phyloP scores from a whole-genome alignment of 208 protist genomes.

The Trypanosoma boissoni region DNA sequence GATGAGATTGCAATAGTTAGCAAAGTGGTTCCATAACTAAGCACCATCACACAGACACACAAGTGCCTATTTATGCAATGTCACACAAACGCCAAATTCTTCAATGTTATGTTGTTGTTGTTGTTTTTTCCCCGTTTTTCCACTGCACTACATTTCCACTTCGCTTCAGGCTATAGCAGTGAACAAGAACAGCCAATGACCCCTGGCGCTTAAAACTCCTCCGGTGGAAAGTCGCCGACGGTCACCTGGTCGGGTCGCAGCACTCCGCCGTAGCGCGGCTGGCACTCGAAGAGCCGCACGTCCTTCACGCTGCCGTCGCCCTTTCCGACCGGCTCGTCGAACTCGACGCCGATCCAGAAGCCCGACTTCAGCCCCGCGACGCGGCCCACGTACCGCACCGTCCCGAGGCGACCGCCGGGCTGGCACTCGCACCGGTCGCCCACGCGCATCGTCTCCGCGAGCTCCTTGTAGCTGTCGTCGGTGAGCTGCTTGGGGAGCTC shows the following conservation, averaged over 20 bases:
- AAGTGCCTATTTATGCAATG: no score
- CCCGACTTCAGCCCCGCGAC: constrained; percentile 78
- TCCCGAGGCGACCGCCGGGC: constrained; percentile 81
- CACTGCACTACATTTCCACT: no score
- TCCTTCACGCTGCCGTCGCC: constrained; percentile 93
- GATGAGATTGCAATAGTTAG: no score
- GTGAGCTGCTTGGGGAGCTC: constrained; percentile 36
- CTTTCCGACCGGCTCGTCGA: constrained; percentile 95
- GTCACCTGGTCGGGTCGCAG: constrained; percentile 85
- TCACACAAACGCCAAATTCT: no score
- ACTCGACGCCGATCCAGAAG: constrained; percentile 91
- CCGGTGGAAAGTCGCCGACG: constrained; percentile 88
- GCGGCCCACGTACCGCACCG: constrained; percentile 86
- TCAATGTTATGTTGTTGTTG: no score
- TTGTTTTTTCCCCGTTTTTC: no score
- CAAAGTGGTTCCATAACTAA: no score
- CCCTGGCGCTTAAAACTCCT: constrained; percentile 52
- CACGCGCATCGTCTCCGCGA: constrained; percentile 67
- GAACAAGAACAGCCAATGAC: no score
- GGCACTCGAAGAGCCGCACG: constrained; percentile 83
- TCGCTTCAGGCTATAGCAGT: no score
- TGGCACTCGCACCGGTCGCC: constrained; percentile 81
- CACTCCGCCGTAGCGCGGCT: constrained; percentile 78
- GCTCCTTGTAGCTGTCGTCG: constrained; percentile 72
- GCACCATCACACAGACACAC: no score